Conservation (phyloP, 2,329 filamentous ascomycete genomes). For the Septoria petroselini region DNA sequence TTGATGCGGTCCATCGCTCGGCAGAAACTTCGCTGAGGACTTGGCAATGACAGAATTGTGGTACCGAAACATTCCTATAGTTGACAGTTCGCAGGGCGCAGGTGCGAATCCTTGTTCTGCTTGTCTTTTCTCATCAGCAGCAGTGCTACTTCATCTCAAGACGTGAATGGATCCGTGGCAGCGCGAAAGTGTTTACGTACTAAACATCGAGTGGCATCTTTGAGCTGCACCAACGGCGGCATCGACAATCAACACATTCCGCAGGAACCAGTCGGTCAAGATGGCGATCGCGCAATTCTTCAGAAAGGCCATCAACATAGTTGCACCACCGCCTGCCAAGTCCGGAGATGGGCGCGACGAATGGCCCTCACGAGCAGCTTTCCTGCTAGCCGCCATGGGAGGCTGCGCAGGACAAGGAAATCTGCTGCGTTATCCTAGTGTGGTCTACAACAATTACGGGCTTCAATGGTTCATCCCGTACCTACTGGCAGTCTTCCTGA, state of each 20-base stretch:
- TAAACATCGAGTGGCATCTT: conserved; percentile 14
- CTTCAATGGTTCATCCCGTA: conserved; percentile 63
- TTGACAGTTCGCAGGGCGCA: not conserved
- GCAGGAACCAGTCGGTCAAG: not conserved
- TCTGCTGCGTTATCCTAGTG: conserved; percentile 56
- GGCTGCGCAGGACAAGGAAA: conserved; percentile 59
- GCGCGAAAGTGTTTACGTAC: conserved; percentile 4
- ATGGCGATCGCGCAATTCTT: conserved; percentile 11
- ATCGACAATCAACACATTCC: not conserved
- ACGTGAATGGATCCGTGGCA: conserved; percentile 7
- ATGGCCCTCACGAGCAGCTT: conserved; percentile 55
- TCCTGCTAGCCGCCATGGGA: conserved; percentile 58
- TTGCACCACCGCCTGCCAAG: conserved; percentile 17
- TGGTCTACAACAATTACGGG: conserved; percentile 59
- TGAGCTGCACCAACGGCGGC: not conserved
- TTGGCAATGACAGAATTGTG: conserved; percentile 12
- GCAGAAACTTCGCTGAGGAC: not conserved
- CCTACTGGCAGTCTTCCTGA: conserved; percentile 53
- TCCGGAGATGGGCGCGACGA: conserved; percentile 50
- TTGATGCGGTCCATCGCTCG: not conserved
- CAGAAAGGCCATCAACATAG: conserved; percentile 13
- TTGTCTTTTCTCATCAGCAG: not conserved
- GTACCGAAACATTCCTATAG: conserved; percentile 2
- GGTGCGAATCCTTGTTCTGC: not conserved
- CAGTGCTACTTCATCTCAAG: conserved; percentile 3